Percentiles rank a stretch among this genome's conserved stretches.
These are phyloP conservation scores for Pythium utonaiense DNA, from an alignment of 352 stramenopile species.

Conservation along the genomic window DNA sequence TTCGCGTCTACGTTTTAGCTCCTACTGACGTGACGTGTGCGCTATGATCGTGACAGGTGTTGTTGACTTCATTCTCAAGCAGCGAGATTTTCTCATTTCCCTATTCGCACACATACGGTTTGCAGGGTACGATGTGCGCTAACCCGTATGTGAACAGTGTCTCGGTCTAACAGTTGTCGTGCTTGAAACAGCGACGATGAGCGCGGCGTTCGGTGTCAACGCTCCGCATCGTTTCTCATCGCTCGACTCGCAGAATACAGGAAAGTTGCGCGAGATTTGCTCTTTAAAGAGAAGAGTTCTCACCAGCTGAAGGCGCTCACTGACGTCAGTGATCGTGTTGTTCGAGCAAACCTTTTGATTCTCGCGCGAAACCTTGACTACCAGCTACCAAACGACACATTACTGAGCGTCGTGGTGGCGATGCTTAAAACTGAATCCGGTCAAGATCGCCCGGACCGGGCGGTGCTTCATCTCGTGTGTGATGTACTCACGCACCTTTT, in stretches of 20 bases:
- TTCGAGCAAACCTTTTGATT: background rate
- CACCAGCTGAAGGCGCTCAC: background rate
- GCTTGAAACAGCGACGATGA: background rate
- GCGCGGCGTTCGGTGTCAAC: background rate
- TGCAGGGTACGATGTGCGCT: background rate
- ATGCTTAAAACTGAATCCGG: background rate
- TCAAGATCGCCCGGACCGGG: background rate
- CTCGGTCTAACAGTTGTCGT: no score
- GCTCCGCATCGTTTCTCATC: background rate
- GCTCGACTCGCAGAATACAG: constrained; percentile 1
- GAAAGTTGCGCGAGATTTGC: background rate
- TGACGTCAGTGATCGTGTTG: background rate
- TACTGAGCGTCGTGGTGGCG: background rate
- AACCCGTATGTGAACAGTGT: no score
- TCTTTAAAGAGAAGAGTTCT: background rate
- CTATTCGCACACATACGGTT: background rate
- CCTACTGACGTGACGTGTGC: no score
- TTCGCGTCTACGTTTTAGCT: no score
- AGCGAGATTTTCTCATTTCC: constrained; percentile 4
- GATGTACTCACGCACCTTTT: background rate
- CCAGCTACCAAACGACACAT: background rate
- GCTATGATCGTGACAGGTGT: constrained; percentile 4
- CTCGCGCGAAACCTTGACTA: background rate
- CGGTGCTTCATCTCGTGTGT: background rate
- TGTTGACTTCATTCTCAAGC: background rate